phyloP scores from a whole-genome alignment of 495 filamentous ascomycete genomes.

The Cetradonia linearis region DNA sequence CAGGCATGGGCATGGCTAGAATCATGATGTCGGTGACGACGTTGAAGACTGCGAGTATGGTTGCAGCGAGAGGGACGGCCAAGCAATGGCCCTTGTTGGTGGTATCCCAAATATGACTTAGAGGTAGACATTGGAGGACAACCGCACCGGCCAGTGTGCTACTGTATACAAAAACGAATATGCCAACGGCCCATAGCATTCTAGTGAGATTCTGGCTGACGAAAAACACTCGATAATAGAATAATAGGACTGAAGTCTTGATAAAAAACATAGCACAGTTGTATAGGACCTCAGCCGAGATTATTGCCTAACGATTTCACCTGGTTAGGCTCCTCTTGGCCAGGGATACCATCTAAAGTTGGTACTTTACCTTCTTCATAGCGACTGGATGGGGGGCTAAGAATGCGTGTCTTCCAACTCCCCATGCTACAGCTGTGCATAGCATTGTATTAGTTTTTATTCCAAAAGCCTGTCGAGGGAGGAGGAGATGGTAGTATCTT shows the following conservation, averaged over 20 bases:
- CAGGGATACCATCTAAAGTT: background rate
- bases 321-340: background rate
- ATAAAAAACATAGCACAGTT: background rate
- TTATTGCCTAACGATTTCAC: background rate
- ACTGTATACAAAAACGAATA: slow-evolving; percentile 30
- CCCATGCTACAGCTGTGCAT: background rate
- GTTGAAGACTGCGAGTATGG: slow-evolving; percentile 26
- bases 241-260: slow-evolving; percentile 29
- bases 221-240: slow-evolving; percentile 32
- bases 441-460: background rate
- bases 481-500: background rate
- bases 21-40: slow-evolving; percentile 29
- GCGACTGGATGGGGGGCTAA: background rate
- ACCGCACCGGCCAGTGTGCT: background rate
- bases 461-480: too few species aligned
- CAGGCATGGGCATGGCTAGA: slow-evolving; percentile 26
- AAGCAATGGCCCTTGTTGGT: slow-evolving; percentile 23
- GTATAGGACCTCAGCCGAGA: slow-evolving; percentile 13
- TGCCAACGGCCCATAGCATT: slow-evolving; percentile 29
- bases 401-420: slow-evolving; percentile 10
- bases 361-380: slow-evolving; percentile 3
- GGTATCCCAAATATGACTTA: slow-evolving; percentile 8
- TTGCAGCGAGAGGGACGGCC: slow-evolving; percentile 21
- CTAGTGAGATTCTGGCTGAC: slow-evolving; percentile 28
- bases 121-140: slow-evolving; percentile 12